Evolutionary conservation across 2,329 filamentous ascomycete species (phyloP).

Genomic region (Orbilia ellipsospora): DNA sequence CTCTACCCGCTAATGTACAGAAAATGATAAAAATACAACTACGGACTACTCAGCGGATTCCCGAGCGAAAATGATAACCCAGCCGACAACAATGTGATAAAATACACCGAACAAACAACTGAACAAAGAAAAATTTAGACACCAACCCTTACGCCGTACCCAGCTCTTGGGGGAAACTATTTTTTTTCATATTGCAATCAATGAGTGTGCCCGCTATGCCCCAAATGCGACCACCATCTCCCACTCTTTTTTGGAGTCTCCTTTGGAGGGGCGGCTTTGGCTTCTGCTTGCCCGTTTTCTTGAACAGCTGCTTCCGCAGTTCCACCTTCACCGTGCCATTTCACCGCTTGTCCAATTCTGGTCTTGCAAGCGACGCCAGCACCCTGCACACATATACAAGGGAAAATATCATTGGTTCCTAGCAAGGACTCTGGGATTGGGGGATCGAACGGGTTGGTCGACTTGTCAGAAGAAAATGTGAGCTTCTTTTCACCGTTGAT

Average conservation of each 20-base stretch:
- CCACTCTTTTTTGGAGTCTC: constrained; percentile 44
- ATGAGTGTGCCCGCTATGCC: constrained; percentile 14
- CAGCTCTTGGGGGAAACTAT: not conserved
- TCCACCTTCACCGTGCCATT: constrained; percentile 46
- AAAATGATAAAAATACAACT: too few relatives aligned
- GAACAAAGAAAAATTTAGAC: constrained; percentile 8
- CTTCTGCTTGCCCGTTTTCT: constrained; percentile 12
- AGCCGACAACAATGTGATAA: too few relatives aligned
- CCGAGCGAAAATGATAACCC: too few relatives aligned
- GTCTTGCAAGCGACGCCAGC: constrained; percentile 50
- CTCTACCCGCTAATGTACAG: too few relatives aligned
- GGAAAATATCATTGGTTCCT: constrained; percentile 42
- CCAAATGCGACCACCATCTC: constrained; percentile 49
- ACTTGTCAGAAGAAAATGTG: constrained; percentile 17
- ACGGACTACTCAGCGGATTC: too few relatives aligned
- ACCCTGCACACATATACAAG: constrained; percentile 47
- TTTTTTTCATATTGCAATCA: not conserved
- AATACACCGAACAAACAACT: too few relatives aligned
- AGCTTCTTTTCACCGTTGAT: constrained; percentile 50
- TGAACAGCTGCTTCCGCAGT: constrained; percentile 15
- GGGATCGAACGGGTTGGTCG: constrained; percentile 32
- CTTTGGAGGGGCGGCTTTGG: constrained; percentile 21
- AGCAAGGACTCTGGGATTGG: constrained; percentile 38
- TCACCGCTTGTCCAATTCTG: constrained; percentile 47
- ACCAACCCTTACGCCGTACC: not conserved